Conservation (phyloP, 352 stramenopile species). For the Phytopythium litorale region DNA sequence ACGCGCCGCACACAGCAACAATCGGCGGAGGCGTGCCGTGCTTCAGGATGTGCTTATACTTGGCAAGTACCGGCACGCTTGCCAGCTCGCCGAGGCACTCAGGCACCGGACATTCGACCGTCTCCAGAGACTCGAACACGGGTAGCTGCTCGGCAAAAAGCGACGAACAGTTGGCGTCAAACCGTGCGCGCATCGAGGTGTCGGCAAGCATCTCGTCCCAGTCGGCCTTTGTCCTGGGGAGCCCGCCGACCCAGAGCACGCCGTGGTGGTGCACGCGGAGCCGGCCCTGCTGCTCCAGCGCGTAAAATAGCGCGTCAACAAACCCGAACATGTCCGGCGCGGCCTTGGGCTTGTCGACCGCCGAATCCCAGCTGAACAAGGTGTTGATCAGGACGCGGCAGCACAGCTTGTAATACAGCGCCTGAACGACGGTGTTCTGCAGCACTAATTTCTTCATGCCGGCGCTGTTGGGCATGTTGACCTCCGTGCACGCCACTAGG, state of each 20-base stretch:
- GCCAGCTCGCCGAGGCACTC: too few relatives aligned
- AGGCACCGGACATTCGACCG: too few relatives aligned
- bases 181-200: conserved; percentile 1
- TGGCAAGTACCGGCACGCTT: conserved; percentile 1
- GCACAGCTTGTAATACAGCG: conserved; percentile 9
- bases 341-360: conserved; percentile 14
- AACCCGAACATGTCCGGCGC: conserved; percentile 16
- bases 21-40: neutral
- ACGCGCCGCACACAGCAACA: conserved; percentile 8
- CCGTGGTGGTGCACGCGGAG: conserved; percentile 23
- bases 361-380: conserved; percentile 9
- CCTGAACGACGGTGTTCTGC: conserved; percentile 8
- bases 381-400: conserved; percentile 4
- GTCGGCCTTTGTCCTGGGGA: conserved; percentile 18
- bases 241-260: conserved; percentile 17
- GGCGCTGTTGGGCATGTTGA: conserved; percentile 3
- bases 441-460: neutral
- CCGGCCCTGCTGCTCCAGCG: conserved; percentile 18
- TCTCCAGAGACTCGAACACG: neutral
- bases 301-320: conserved; percentile 18
- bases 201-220: conserved; percentile 13
- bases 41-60: conserved; percentile 13
- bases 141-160: conserved; percentile 18
- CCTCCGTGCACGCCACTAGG: neutral
- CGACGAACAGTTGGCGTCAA: conserved; percentile 18